Conservation (phyloP, 768 basidiomycete genomes). For the Leccinellum albellum region DNA sequence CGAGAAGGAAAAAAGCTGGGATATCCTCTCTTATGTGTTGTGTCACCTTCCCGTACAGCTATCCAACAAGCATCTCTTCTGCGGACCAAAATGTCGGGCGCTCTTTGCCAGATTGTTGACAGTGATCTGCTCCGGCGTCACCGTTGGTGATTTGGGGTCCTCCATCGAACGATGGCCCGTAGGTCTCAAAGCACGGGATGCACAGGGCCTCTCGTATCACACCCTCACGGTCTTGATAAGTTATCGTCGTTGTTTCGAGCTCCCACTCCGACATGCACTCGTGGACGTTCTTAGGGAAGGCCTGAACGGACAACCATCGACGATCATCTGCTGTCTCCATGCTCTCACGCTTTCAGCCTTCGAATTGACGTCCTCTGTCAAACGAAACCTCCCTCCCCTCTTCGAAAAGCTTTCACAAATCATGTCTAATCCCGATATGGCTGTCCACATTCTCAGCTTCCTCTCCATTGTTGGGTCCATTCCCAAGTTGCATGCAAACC, state of each 20-base stretch:
- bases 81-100: conserved; percentile 75
- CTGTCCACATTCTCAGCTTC: conserved; percentile 94
- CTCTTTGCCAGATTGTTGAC: conserved; percentile 60
- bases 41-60: conserved; percentile 90
- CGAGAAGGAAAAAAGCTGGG: conserved; percentile 82
- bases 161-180: conserved; percentile 56
- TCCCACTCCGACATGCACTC: conserved; percentile 60
- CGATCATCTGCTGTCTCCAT: conserved; percentile 86
- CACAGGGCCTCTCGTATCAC: conserved; percentile 85
- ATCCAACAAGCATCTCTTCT: conserved; percentile 94
- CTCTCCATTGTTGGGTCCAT: conserved; percentile 83
- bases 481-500: conserved; percentile 77
- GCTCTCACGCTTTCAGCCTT: conserved; percentile 85
- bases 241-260: conserved; percentile 76
- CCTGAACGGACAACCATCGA: conserved; percentile 63
- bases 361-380: conserved; percentile 80
- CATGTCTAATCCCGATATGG: conserved; percentile 90
- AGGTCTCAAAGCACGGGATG: conserved; percentile 69
- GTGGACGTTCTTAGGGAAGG: conserved; percentile 72
- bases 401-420: conserved; percentile 87
- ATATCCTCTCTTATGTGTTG: conserved; percentile 85
- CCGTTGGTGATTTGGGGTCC: conserved; percentile 53
- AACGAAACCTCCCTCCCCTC: conserved; percentile 72
- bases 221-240: conserved; percentile 84
- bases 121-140: conserved; percentile 64